Percentiles rank a stretch among this genome's conserved stretches.
These are phyloP conservation scores for Phytomonas sp. DNA, from an alignment of 208 protist species.

Conservation along the genomic window DNA sequence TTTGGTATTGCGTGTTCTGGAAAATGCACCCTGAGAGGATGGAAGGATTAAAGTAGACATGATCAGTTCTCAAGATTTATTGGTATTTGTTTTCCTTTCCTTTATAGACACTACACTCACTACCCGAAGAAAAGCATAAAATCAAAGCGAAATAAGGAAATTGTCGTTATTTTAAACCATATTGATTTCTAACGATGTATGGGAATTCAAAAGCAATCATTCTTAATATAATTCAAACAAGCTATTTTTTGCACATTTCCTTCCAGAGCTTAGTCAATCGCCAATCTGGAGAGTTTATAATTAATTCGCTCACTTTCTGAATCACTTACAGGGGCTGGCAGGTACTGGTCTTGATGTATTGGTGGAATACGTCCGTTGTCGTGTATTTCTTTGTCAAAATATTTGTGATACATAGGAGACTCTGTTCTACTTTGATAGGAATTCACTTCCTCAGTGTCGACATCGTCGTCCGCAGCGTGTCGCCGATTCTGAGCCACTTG, in stretches of 20 bases:
- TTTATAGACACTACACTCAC: background rate
- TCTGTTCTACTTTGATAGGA: background rate
- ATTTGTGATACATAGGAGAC: background rate
- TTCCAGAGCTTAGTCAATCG: slow-evolving; percentile 35
- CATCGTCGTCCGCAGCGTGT: background rate
- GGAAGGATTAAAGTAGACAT: background rate
- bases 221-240: slow-evolving; percentile 3
- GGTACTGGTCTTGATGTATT: slow-evolving; percentile 13
- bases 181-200: background rate
- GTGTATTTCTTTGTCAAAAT: background rate
- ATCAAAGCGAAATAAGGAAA: slow-evolving; percentile 9
- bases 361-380: background rate
- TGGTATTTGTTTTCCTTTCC: slow-evolving; percentile 10
- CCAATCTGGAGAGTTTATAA: slow-evolving; percentile 50
- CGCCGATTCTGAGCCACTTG: background rate
- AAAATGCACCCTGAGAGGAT: background rate
- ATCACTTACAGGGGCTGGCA: slow-evolving; percentile 58
- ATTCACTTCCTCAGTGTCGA: background rate
- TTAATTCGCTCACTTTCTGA: slow-evolving; percentile 73
- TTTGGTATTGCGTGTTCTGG: background rate
- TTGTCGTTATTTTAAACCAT: background rate
- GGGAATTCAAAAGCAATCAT: background rate
- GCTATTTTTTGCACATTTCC: background rate
- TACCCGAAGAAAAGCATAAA: slow-evolving; percentile 14
- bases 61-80: background rate